Evolutionary conservation across 2,329 filamentous ascomycete species (phyloP), one percentile per base, ranked within the genome.

Genomic region (Dothidotthia symphoricarpi): DNA sequence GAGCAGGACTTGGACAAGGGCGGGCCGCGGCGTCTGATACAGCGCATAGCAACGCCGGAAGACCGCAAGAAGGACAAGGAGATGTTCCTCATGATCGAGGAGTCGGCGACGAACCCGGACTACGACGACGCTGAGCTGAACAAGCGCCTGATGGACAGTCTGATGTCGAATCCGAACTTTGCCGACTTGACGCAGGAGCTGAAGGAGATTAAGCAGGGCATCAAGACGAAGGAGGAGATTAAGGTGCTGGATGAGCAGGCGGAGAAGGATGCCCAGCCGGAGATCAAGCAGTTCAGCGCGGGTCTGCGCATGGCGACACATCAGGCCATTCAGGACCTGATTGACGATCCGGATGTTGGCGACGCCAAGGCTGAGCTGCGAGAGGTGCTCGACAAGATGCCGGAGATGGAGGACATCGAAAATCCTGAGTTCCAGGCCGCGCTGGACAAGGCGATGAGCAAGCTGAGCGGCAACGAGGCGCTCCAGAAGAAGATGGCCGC

Each of bases 111-210:
- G 28, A 49, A 66, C 15, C 54, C 61, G 4, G 37, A 63, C 7
- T 64, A 61, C 37, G 58, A 64, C 31, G 48, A 54, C 24, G 45
- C 50, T 3, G 43, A 50, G 24, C 44, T 65, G 26, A 54, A 59
- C 17, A 51, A 43, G 10, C 48, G 45, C 12, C 31, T 63, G 16
- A 43, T 65, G 24, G 57, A 63, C 27, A 50, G 49, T 12, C 34
- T 65, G n/a, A 54, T 64, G 19, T 15, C 34, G 12, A 47, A 65
- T 28, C 63, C 61, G 8, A 55, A 52, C 9, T 64, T 62, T 34
- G 51, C 49, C 8, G 51, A 61, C 22, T 28, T 65, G 31, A 43
- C 55, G 4, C 47, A 59, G 11, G 53, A 53, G 28, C 44, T 64
- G 24, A 50, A 50, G 32, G 51, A 52, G 7, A 52, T 64, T 30